Evolutionary conservation across 345 rosid species (phyloP).

Genomic region (Anastatica hierochuntica): DNA sequence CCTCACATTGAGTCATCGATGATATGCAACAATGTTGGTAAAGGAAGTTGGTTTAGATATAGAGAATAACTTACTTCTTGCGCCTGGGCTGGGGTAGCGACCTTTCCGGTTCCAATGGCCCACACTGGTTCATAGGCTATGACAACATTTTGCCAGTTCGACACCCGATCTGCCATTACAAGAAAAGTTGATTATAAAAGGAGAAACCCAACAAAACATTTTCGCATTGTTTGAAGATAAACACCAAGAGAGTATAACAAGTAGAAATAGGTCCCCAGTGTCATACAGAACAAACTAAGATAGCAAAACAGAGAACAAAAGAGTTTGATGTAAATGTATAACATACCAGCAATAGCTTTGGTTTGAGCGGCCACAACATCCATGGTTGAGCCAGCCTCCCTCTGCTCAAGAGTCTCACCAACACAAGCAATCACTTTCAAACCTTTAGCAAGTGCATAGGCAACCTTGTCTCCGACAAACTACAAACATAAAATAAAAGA

Average conservation of each 20-base stretch:
- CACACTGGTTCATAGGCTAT: constrained; percentile 91
- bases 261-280: neutral
- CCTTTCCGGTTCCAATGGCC: constrained; percentile 97
- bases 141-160: constrained; percentile 65
- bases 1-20: neutral
- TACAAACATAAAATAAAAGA: constrained; percentile 21
- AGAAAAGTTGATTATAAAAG: neutral
- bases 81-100: constrained; percentile 83
- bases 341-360: constrained; percentile 83
- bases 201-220: neutral
- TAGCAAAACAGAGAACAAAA: neutral
- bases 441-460: constrained; percentile 86
- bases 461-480: constrained; percentile 89
- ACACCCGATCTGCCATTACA: constrained; percentile 37
- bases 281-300: neutral
- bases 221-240: neutral
- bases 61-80: constrained; percentile 59
- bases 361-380: constrained; percentile 89
- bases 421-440: constrained; percentile 90
- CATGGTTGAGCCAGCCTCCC: constrained; percentile 75
- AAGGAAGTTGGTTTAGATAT: neutral
- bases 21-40: neutral
- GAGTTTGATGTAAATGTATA: neutral
- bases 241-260: neutral
- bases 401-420: constrained; percentile 88